Percentiles rank a stretch among this genome's conserved stretches.
phyloP scores from a whole-genome alignment of 768 basidiomycete species.

The Galerina marginata region DNA sequence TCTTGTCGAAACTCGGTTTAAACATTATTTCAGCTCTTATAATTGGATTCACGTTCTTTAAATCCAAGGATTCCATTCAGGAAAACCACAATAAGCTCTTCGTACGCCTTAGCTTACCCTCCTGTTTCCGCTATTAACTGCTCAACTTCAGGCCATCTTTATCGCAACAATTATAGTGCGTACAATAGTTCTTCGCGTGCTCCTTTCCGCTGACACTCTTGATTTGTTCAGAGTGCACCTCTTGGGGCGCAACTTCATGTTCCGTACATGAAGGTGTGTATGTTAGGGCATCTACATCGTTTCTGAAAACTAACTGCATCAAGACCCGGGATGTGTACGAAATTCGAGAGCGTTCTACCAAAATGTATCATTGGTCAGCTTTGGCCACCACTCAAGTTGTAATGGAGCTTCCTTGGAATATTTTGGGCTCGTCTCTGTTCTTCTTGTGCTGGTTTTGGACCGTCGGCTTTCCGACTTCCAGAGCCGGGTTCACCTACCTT shows the following conservation, averaged over 20 bases:
- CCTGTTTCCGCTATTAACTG: not conserved
- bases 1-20: constrained; percentile 61
- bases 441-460: constrained; percentile 81
- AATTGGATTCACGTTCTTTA: constrained; percentile 70
- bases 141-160: constrained; percentile 51
- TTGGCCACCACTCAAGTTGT: constrained; percentile 59
- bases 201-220: not conserved
- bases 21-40: constrained; percentile 60
- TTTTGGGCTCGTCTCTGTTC: constrained; percentile 62
- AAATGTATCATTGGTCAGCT: constrained; percentile 71
- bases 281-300: not conserved
- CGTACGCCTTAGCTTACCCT: constrained; percentile 39
- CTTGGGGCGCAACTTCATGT: constrained; percentile 69
- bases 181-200: constrained; percentile 11
- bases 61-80: constrained; percentile 55
- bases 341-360: constrained; percentile 67
- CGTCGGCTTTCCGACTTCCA: constrained; percentile 58
- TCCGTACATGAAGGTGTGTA: constrained; percentile 53
- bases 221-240: constrained; percentile 44
- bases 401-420: constrained; percentile 70
- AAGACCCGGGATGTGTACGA: constrained; percentile 67
- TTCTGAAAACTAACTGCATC: not conserved
- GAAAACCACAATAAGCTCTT: constrained; percentile 72
- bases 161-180: constrained; percentile 55
- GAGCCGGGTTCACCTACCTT: constrained; percentile 66